Conservation (phyloP, 176 grass and related monocot species). For the Tillandsia leiboldiana region DNA sequence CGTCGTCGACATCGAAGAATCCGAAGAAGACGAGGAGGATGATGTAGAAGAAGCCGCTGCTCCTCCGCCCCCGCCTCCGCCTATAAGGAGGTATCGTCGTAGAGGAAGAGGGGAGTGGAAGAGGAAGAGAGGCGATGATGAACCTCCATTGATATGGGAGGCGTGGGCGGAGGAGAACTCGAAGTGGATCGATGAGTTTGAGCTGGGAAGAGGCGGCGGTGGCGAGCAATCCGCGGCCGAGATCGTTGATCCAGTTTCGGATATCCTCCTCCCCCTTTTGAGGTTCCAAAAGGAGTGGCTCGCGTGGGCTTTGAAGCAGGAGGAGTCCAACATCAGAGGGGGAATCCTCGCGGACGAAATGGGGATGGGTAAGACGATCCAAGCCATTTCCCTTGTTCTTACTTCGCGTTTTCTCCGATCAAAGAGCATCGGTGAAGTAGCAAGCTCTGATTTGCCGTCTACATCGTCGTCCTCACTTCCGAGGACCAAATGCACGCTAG, state of each 20-base stretch:
- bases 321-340: constrained; percentile 38
- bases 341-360: constrained; percentile 95
- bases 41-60: constrained; percentile 4
- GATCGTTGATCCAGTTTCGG: constrained; percentile 35
- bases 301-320: constrained; percentile 72
- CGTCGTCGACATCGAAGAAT: constrained; percentile 12
- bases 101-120: constrained; percentile 23
- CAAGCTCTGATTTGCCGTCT: neutral
- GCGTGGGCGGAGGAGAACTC: constrained; percentile 48
- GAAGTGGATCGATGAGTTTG: constrained; percentile 38
- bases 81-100: neutral
- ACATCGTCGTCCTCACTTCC: neutral
- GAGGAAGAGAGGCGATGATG: neutral
- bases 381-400: constrained; percentile 83
- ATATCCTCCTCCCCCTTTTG: constrained; percentile 54
- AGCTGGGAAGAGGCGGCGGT: neutral
- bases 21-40: constrained; percentile 17
- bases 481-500: constrained; percentile 46
- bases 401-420: constrained; percentile 31
- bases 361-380: constrained; percentile 99
- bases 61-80: neutral
- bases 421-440: neutral
- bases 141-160: constrained; percentile 40
- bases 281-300: constrained; percentile 98
- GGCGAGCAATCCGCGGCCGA: neutral